phyloP scores from a whole-genome alignment of 1,284 basidiomycete species.

The Ustilago vetiveriae region DNA sequence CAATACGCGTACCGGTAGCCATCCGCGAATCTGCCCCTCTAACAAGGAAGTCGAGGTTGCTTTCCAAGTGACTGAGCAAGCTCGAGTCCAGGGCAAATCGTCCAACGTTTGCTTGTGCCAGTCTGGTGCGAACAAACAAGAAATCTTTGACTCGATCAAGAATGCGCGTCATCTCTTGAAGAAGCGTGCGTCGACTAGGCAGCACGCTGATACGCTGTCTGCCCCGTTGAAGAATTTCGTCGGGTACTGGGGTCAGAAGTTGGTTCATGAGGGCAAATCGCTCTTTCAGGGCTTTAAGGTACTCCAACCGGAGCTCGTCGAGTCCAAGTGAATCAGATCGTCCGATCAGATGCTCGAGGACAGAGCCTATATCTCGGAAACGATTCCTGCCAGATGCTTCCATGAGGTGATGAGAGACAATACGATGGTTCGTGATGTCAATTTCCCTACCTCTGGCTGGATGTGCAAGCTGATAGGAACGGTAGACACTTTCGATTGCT shows the following conservation, averaged over 20 bases:
- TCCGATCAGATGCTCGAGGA: conserved; percentile 1
- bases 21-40: conserved; percentile 1
- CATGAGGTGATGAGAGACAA: not conserved
- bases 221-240: conserved; percentile 1
- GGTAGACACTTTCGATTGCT: not conserved
- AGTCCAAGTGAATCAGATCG: not conserved
- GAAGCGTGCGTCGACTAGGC: not conserved
- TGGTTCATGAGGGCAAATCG: not conserved
- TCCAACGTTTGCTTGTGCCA: not conserved
- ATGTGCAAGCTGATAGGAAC: conserved; percentile 7
- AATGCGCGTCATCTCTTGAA: not conserved
- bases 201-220: not conserved
- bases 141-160: not conserved
- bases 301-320: not conserved
- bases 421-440: not conserved
- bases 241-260: conserved; percentile 2
- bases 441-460: not conserved
- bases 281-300: conserved; percentile 2
- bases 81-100: not conserved
- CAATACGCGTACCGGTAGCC: not conserved
- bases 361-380: conserved; percentile 1
- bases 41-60: conserved; percentile 6
- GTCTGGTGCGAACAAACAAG: not conserved
- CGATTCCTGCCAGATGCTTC: not conserved
- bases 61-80: conserved; percentile 10